These are phyloP conservation scores for Pseudomicrostroma phylloplanum DNA, from an alignment of 1,284 basidiomycete species.

Conservation along the genomic window DNA sequence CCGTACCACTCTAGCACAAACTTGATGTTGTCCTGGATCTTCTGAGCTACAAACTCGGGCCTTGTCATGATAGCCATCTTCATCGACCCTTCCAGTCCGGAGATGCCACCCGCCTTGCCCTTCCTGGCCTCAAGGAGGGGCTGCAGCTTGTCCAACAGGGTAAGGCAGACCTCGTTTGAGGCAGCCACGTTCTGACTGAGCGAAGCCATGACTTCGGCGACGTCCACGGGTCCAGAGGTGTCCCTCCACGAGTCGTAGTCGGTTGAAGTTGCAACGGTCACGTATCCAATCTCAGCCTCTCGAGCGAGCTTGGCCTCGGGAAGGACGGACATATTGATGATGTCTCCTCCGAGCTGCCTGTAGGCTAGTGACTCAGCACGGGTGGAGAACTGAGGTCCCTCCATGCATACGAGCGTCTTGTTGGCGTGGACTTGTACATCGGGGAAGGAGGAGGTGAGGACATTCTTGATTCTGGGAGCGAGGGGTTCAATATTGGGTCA, in stretches of 20 bases:
- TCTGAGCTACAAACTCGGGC: constrained; percentile 60
- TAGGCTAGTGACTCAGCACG: constrained; percentile 94
- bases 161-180: constrained; percentile 63
- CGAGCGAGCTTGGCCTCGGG: constrained; percentile 93
- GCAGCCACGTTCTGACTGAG: constrained; percentile 77
- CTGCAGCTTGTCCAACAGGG: constrained; percentile 72
- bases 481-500: no score
- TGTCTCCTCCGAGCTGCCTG: constrained; percentile 71
- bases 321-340: constrained; percentile 71
- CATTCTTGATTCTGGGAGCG: not conserved
- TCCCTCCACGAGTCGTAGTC: constrained; percentile 59
- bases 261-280: constrained; percentile 52
- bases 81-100: constrained; percentile 31
- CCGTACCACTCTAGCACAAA: constrained; percentile 61
- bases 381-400: constrained; percentile 87
- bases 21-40: constrained; percentile 67
- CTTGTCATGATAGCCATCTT: constrained; percentile 65
- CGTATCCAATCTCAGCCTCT: constrained; percentile 73
- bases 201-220: constrained; percentile 80
- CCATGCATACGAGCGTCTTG: constrained; percentile 91
- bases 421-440: constrained; percentile 58
- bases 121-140: constrained; percentile 24
- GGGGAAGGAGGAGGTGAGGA: constrained; percentile 7
- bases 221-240: constrained; percentile 72
- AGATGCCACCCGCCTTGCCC: constrained; percentile 20